Conservation (phyloP, 169 alveolate species). For the Eimeria sp. region DNA sequence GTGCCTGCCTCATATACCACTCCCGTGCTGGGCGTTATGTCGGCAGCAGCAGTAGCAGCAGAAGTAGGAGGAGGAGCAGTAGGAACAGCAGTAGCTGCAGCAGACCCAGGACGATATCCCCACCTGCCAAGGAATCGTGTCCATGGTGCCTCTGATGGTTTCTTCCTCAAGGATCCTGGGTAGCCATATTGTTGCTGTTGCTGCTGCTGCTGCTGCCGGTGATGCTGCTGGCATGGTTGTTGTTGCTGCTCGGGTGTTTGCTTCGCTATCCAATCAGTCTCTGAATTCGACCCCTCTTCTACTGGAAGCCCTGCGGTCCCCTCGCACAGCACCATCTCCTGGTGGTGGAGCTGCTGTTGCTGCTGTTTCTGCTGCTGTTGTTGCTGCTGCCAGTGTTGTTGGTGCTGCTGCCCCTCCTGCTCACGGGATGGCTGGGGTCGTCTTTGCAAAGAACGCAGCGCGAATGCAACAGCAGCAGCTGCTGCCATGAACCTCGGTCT, state of each 20-base stretch:
- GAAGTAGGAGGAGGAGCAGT: not conserved
- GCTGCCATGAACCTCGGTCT: constrained; percentile 12
- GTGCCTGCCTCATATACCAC: not conserved
- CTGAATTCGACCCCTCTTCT: not conserved
- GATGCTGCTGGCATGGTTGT: not conserved
- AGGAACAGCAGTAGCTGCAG: constrained; percentile 7
- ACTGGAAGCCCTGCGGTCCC: not conserved
- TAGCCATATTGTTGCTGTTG: not conserved
- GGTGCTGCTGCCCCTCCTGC: not conserved
- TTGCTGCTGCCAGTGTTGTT: not conserved
- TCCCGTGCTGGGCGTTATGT: not conserved
- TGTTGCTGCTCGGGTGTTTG: not conserved
- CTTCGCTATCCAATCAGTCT: not conserved
- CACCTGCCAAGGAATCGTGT: constrained; percentile 26
- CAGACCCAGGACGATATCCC: constrained; percentile 24
- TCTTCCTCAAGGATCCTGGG: not conserved
- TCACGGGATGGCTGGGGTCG: not conserved
- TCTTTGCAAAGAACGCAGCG: constrained; percentile 4
- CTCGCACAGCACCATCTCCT: not conserved
- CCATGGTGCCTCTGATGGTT: not conserved
- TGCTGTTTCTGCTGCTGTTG: not conserved
- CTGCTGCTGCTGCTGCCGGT: not conserved
- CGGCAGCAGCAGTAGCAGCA: not conserved
- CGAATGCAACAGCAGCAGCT: constrained; percentile 35
- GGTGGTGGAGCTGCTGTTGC: not conserved